phyloP scores from a whole-genome alignment of 192 early-diverging fungal genomes.

The Nowakowskiella sp. region DNA sequence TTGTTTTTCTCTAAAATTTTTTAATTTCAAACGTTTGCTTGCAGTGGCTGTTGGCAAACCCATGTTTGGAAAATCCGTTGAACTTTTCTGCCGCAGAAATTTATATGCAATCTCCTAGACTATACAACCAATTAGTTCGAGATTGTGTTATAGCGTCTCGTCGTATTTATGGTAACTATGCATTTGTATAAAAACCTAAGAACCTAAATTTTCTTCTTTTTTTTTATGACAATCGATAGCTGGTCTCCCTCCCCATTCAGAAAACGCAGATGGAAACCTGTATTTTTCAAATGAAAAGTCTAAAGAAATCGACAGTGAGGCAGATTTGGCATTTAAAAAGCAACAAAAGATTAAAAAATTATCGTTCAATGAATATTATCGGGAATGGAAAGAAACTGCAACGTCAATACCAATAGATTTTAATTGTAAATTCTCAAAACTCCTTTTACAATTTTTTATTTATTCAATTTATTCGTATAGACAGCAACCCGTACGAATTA shows the following conservation, averaged over 20 bases:
- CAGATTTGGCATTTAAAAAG: conserved; percentile 10
- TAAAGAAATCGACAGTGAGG: not conserved
- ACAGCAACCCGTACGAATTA: not conserved
- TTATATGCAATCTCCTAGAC: conserved; percentile 23
- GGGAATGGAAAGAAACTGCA: conserved; percentile 33
- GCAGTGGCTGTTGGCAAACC: conserved; percentile 28
- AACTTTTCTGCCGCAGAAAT: conserved; percentile 39
- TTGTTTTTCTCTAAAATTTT: no score
- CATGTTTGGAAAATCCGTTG: conserved; percentile 29
- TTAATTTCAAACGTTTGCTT: no score
- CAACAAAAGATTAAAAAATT: conserved; percentile 12
- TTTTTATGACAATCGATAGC: not conserved
- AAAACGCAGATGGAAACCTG: conserved; percentile 5
- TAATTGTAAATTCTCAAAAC: not conserved
- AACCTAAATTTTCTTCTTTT: conserved; percentile 4
- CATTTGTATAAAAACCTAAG: not conserved
- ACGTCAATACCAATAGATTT: conserved; percentile 27
- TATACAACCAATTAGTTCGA: conserved; percentile 40
- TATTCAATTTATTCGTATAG: not conserved
- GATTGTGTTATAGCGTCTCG: conserved; percentile 44
- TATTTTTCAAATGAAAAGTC: not conserved
- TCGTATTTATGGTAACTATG: conserved; percentile 23
- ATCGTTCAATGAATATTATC: conserved; percentile 44
- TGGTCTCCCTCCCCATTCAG: conserved; percentile 10
- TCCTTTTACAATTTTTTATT: not conserved